Percentiles rank a stretch among this genome's conserved stretches.
These are phyloP conservation scores for Trypanosoma avium DNA, from an alignment of 208 protist genomes.

Conservation along the genomic window DNA sequence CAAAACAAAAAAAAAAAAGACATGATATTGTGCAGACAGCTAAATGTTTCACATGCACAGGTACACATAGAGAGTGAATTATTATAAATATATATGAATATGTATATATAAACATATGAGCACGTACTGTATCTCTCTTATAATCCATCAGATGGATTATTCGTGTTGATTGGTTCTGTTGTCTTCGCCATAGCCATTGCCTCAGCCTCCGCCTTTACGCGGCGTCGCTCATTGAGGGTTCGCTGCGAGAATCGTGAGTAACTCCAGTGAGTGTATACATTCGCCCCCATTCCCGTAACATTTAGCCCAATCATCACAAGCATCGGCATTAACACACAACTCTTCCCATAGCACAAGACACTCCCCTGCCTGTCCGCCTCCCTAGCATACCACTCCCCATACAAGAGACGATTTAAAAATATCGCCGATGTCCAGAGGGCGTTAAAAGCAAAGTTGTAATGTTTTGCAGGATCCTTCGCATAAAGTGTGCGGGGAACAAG, in stretches of 20 bases:
- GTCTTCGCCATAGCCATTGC: background rate
- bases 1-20: background rate
- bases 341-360: slow-evolving; percentile 15
- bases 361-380: slow-evolving; percentile 18
- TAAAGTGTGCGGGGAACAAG: slow-evolving; percentile 30
- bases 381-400: slow-evolving; percentile 26
- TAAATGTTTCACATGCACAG: too few species aligned
- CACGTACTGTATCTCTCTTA: too few species aligned
- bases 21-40: too few species aligned
- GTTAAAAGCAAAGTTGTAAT: slow-evolving; percentile 34
- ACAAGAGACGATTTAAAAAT: slow-evolving; percentile 28
- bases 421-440: slow-evolving; percentile 20
- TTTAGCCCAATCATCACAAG: slow-evolving; percentile 19
- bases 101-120: background rate
- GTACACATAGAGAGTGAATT: too few species aligned
- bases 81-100: background rate
- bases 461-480: slow-evolving; percentile 33
- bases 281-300: slow-evolving; percentile 8
- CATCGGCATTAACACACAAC: slow-evolving; percentile 32
- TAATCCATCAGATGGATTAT: too few species aligned
- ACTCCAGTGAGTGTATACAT: background rate
- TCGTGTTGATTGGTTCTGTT: background rate
- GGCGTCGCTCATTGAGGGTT: slow-evolving; percentile 44
- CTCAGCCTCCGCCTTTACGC: slow-evolving; percentile 23
- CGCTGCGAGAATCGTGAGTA: slow-evolving; percentile 20